A percentile compares a stretch with the other conserved stretches of the same genome.
phyloP scores from a whole-genome alignment of 2,329 filamentous ascomycete genomes.

The Colletotrichum musicola region DNA sequence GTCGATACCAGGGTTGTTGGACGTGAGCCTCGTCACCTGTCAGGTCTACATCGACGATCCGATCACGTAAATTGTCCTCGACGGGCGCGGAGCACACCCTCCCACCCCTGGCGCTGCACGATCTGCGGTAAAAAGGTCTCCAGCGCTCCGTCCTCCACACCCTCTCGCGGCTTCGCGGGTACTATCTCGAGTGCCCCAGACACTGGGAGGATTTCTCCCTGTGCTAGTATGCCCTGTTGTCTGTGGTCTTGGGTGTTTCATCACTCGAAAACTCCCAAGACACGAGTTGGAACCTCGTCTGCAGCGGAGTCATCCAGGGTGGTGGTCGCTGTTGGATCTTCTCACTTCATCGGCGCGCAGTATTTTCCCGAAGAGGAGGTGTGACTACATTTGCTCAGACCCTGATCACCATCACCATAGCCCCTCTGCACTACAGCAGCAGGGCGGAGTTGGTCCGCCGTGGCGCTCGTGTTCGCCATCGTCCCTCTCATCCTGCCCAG shows the following conservation, averaged over 20 bases:
- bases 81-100: not conserved
- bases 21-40: not conserved
- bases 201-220: not conserved
- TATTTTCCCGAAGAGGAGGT: not conserved
- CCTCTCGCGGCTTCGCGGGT: not conserved
- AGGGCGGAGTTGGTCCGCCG: not conserved
- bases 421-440: not conserved
- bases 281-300: not conserved
- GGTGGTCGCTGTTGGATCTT: not conserved
- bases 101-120: constrained; percentile 7
- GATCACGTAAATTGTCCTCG: constrained; percentile 6
- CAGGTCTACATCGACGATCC: constrained; percentile 7
- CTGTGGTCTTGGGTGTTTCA: not conserved
- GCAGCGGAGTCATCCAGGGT: constrained; percentile 2
- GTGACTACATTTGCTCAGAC: constrained; percentile 7
- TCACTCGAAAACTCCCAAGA: not conserved
- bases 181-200: not conserved
- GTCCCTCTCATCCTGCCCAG: not conserved
- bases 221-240: not conserved
- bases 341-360: not conserved
- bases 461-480: not conserved
- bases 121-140: constrained; percentile 16
- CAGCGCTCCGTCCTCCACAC: not conserved
- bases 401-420: not conserved
- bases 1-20: no score